Evolutionary conservation across 2,329 filamentous ascomycete genomes (phyloP).

Genomic region (Alternaria sp.): DNA sequence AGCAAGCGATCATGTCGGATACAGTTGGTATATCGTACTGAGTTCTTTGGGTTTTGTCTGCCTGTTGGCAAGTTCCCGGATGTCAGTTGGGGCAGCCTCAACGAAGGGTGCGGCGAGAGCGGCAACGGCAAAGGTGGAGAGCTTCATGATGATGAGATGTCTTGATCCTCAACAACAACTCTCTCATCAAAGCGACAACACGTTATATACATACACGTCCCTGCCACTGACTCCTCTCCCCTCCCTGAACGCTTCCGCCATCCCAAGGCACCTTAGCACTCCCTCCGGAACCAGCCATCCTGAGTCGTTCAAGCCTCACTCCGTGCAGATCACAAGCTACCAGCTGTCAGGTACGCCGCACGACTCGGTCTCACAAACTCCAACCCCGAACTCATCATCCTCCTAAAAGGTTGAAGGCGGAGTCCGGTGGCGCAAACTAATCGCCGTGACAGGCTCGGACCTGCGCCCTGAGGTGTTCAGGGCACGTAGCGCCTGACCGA

Average conservation of each 20-base stretch:
- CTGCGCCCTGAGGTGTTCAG: neutral
- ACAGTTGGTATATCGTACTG: neutral
- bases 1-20: neutral
- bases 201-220: neutral
- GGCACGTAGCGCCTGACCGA: neutral
- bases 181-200: neutral
- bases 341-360: neutral
- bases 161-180: neutral
- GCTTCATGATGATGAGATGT: constrained; percentile 10
- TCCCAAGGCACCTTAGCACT: neutral
- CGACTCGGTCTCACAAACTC: neutral
- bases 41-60: constrained; percentile 3
- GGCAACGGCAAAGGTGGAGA: constrained; percentile 9
- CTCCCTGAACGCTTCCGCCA: neutral
- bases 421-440: neutral
- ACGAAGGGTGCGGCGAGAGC: constrained; percentile 10
- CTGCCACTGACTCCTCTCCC: neutral
- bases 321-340: neutral
- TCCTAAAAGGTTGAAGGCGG: neutral
- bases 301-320: neutral
- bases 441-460: neutral
- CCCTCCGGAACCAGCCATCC: neutral
- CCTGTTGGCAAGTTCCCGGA: neutral
- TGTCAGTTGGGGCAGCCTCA: constrained; percentile 5
- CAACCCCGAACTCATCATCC: neutral